These are phyloP conservation scores for Lenzites betulinus DNA, from an alignment of 768 basidiomycete species.

Conservation along the genomic window DNA sequence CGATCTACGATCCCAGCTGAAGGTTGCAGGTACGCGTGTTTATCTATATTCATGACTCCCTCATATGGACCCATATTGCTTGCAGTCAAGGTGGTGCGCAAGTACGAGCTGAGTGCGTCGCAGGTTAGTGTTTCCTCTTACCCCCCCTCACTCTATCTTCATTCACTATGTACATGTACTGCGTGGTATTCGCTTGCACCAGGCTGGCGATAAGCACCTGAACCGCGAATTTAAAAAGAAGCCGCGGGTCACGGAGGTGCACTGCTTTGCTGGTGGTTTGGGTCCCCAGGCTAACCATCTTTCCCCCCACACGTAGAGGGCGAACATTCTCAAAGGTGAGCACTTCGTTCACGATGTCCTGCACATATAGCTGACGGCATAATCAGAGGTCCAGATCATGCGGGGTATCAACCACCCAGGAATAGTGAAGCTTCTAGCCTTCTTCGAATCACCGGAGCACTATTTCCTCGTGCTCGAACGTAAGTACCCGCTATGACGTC, in stretches of 20 bases:
- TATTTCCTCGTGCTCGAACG: constrained; percentile 95
- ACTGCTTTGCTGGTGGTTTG: constrained; percentile 23
- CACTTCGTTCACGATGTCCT: background rate
- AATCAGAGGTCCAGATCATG: constrained; percentile 97
- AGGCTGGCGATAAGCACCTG: constrained; percentile 93
- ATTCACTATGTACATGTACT: constrained; percentile 27
- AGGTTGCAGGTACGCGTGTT: constrained; percentile 72
- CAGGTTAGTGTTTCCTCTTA: constrained; percentile 70
- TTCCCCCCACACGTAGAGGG: constrained; percentile 59
- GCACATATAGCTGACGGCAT: background rate
- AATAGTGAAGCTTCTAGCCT: constrained; percentile 88
- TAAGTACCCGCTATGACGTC: constrained; percentile 40
- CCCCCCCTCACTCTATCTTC: constrained; percentile 22
- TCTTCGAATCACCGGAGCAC: constrained; percentile 89
- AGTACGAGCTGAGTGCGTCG: constrained; percentile 85
- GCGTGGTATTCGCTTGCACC: constrained; percentile 29
- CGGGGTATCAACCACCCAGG: constrained; percentile 90
- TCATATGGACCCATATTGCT: background rate
- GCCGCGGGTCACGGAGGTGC: constrained; percentile 98
- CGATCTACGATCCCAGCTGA: constrained; percentile 71
- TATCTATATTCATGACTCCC: constrained; percentile 23
- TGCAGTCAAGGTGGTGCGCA: constrained; percentile 91
- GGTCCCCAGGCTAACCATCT: constrained; percentile 24
- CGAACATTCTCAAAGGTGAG: constrained; percentile 94
- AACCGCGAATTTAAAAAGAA: constrained; percentile 95